Conservation (phyloP, 192 early-diverging fungal species). For the Umbelopsis ramanniana region DNA sequence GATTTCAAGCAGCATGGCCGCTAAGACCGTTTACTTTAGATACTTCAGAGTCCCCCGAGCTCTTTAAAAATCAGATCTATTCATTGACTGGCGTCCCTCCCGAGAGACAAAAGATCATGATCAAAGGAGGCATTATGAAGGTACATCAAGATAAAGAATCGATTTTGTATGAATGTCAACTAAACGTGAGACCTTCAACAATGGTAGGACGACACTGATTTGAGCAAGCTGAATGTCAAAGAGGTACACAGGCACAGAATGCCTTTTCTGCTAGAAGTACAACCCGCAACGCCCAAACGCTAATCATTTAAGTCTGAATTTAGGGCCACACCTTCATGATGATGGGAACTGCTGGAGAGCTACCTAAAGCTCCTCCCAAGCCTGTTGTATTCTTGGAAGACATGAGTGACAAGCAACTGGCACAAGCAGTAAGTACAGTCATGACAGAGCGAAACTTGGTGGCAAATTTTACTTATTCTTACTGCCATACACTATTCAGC, state of each 20-base stretch:
- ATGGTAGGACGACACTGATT: slow-evolving; percentile 76
- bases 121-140: slow-evolving; percentile 93
- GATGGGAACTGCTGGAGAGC: slow-evolving; percentile 96
- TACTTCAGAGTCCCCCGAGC: slow-evolving; percentile 61
- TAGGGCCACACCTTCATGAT: slow-evolving; percentile 70
- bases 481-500: slow-evolving; percentile 43
- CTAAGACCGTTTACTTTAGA: background rate
- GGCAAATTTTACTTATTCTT: background rate
- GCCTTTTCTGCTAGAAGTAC: background rate
- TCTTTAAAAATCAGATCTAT: slow-evolving; percentile 89
- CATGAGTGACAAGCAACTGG: slow-evolving; percentile 86
- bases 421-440: slow-evolving; percentile 70
- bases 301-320: no score
- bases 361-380: slow-evolving; percentile 81
- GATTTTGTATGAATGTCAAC: background rate
- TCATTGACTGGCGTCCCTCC: slow-evolving; percentile 90
- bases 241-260: slow-evolving; percentile 47
- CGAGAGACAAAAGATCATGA: slow-evolving; percentile 92
- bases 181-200: background rate
- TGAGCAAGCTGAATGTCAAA: slow-evolving; percentile 76
- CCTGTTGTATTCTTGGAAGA: slow-evolving; percentile 86
- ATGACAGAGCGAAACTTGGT: background rate
- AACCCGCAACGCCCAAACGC: background rate
- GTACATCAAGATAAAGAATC: slow-evolving; percentile 32
- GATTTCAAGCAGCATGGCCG: background rate